A percentile compares a stretch with the other conserved stretches of the same genome.
These are phyloP conservation scores for Collybiopsis confluens DNA, from an alignment of 768 basidiomycete genomes.

Conservation along the genomic window DNA sequence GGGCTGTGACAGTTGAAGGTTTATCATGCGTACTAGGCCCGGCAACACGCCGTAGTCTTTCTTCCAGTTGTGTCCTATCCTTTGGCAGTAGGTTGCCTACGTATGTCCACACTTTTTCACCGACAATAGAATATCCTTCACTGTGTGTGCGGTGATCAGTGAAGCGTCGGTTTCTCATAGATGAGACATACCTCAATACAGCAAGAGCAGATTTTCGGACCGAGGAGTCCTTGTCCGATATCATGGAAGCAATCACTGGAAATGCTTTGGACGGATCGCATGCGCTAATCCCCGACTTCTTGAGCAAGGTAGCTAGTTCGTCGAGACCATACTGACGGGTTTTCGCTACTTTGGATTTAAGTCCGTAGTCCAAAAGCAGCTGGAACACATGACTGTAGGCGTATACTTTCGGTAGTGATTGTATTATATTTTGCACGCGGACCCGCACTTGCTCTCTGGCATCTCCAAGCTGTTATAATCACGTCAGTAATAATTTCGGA, in stretches of 20 bases:
- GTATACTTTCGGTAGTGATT: conserved; percentile 83
- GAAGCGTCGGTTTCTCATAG: conserved; percentile 1
- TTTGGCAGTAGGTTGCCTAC: conserved; percentile 76
- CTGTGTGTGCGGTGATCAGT: conserved; percentile 37
- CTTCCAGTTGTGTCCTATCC: conserved; percentile 90
- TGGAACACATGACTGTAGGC: conserved; percentile 92
- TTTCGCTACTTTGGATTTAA: conserved; percentile 88
- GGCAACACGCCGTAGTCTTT: conserved; percentile 77
- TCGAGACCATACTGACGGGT: conserved; percentile 85
- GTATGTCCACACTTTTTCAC: conserved; percentile 80
- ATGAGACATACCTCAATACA: conserved; percentile 63
- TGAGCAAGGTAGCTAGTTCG: conserved; percentile 72
- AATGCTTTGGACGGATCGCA: conserved; percentile 83
- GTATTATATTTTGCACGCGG: conserved; percentile 81
- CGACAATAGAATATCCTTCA: conserved; percentile 76
- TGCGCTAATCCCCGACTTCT: conserved; percentile 75
- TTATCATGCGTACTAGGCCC: conserved; percentile 54
- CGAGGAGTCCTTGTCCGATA: conserved; percentile 85
- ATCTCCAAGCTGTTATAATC: conserved; percentile 75
- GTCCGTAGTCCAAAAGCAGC: conserved; percentile 80
- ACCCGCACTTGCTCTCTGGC: conserved; percentile 75
- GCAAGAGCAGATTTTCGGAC: conserved; percentile 86
- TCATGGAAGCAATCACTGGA: conserved; percentile 68
- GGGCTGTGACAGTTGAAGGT: conserved; percentile 35
- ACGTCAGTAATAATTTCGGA: background rate